phyloP scores from a whole-genome alignment of 2,329 filamentous ascomycete species.

The Sphaceloma murrayae region DNA sequence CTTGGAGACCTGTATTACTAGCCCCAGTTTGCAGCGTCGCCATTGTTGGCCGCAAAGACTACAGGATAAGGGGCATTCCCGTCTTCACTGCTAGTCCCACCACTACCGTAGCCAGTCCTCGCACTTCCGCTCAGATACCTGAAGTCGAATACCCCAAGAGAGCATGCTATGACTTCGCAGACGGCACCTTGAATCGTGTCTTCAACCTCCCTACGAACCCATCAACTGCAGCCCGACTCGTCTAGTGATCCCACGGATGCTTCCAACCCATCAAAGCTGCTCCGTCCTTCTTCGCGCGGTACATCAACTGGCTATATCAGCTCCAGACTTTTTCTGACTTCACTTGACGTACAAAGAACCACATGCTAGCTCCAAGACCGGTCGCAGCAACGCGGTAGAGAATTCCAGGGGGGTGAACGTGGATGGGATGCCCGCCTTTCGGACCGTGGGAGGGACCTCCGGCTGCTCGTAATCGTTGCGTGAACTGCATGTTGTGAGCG shows the following conservation, averaged over 20 bases:
- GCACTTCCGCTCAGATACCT: too few relatives aligned
- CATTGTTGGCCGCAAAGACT: too few relatives aligned
- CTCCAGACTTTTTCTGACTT: background rate
- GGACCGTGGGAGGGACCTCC: slow-evolving; percentile 23
- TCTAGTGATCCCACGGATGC: slow-evolving; percentile 91
- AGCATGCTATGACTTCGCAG: too few relatives aligned
- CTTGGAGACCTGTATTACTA: too few relatives aligned
- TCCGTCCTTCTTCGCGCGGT: slow-evolving; percentile 71
- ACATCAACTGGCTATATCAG: slow-evolving; percentile 61
- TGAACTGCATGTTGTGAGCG: background rate
- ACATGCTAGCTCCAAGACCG: slow-evolving; percentile 89
- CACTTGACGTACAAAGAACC: slow-evolving; percentile 82
- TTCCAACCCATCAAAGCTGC: slow-evolving; percentile 82
- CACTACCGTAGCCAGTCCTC: too few relatives aligned
- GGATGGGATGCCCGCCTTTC: slow-evolving; percentile 43
- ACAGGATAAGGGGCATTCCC: too few relatives aligned
- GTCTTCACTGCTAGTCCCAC: too few relatives aligned
- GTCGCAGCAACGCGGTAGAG: slow-evolving; percentile 82
- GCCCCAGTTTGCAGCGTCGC: too few relatives aligned
- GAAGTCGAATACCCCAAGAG: too few relatives aligned
- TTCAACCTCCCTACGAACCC: too few relatives aligned
- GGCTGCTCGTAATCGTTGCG: slow-evolving; percentile 18
- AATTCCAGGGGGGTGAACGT: slow-evolving; percentile 52
- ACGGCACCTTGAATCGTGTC: too few relatives aligned
- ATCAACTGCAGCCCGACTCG: too few relatives aligned